These are phyloP conservation scores for Phialemonium atrogriseum DNA, from an alignment of 2,329 filamentous ascomycete genomes.

Conservation along the genomic window DNA sequence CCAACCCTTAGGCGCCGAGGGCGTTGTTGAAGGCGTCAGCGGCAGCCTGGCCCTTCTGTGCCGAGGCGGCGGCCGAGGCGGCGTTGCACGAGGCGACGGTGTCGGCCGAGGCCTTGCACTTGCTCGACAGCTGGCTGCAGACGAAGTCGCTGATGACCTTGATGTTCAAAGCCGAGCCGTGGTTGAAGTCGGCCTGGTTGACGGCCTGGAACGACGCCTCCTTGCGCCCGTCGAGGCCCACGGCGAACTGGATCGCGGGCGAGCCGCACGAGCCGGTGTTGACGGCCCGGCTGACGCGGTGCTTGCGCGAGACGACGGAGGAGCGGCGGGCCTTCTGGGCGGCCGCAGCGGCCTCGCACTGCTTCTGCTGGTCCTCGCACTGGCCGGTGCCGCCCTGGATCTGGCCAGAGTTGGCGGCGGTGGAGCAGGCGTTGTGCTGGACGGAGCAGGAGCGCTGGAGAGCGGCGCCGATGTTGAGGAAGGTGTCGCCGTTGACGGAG, in stretches of 20 bases:
- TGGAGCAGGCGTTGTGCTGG: conserved; percentile 41
- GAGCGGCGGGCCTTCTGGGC: conserved; percentile 6
- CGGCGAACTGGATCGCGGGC: conserved; percentile 40
- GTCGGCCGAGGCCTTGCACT: conserved; percentile 23
- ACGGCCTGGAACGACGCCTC: conserved; percentile 31
- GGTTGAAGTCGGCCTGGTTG: conserved; percentile 36
- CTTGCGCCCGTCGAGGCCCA: conserved; percentile 37
- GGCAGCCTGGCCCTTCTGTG: conserved; percentile 24
- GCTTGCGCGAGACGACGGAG: conserved; percentile 9
- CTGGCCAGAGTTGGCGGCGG: conserved; percentile 36
- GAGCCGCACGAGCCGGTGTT: conserved; percentile 38
- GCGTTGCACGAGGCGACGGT: conserved; percentile 23
- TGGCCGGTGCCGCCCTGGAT: conserved; percentile 26
- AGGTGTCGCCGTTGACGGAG: conserved; percentile 46
- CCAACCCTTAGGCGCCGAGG: conserved; percentile 21
- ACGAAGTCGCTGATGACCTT: conserved; percentile 28
- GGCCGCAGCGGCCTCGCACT: conserved; percentile 22
- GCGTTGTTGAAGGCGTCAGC: conserved; percentile 30
- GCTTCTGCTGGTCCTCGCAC: conserved; percentile 32
- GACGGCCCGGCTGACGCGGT: conserved; percentile 18
- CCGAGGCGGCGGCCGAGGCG: conserved; percentile 22
- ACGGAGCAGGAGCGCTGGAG: conserved; percentile 39
- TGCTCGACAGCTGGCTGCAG: conserved; percentile 25
- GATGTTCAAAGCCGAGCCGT: conserved; percentile 37
- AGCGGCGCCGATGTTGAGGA: conserved; percentile 37